These are phyloP conservation scores for Leccinum pallidistipes DNA, from an alignment of 1,284 basidiomycete genomes.

Conservation along the genomic window DNA sequence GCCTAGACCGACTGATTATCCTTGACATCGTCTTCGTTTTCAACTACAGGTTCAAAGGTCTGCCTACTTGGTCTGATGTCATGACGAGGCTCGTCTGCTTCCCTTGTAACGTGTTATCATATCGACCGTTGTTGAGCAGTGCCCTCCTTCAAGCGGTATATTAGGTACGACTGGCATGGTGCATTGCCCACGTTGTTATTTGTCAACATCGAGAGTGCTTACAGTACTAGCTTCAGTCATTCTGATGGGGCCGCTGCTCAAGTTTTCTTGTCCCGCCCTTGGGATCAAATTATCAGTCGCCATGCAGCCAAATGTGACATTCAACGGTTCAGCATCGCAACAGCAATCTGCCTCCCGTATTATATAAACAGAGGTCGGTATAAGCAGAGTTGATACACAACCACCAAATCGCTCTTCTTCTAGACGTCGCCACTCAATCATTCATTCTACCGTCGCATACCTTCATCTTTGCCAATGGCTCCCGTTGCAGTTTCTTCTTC, in stretches of 20 bases:
- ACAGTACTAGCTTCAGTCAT: background rate
- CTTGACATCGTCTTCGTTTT: background rate
- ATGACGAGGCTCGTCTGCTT: background rate
- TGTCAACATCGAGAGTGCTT: constrained; percentile 6
- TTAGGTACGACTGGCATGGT: background rate
- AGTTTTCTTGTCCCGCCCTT: background rate
- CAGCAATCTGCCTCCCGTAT: background rate
- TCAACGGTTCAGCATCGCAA: background rate
- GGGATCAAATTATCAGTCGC: background rate
- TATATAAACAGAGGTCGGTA: constrained; percentile 16
- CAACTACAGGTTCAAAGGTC: background rate
- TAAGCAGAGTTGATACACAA: background rate
- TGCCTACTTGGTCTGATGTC: background rate
- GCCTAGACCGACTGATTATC: background rate
- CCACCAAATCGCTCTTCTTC: background rate
- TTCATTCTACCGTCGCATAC: background rate
- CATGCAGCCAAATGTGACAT: background rate
- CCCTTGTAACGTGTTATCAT: constrained; percentile 6
- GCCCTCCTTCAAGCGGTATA: background rate
- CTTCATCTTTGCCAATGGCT: constrained; percentile 14
- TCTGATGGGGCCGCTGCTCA: constrained; percentile 6
- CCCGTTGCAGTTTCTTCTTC: constrained; percentile 13
- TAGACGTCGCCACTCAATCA: constrained; percentile 2
- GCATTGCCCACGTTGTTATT: background rate
- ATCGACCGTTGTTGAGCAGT: constrained; percentile 4